Base-by-base conservation (phyloP, 345 rosid genomes). In the Aquilaria yunnanensis region DNA sequence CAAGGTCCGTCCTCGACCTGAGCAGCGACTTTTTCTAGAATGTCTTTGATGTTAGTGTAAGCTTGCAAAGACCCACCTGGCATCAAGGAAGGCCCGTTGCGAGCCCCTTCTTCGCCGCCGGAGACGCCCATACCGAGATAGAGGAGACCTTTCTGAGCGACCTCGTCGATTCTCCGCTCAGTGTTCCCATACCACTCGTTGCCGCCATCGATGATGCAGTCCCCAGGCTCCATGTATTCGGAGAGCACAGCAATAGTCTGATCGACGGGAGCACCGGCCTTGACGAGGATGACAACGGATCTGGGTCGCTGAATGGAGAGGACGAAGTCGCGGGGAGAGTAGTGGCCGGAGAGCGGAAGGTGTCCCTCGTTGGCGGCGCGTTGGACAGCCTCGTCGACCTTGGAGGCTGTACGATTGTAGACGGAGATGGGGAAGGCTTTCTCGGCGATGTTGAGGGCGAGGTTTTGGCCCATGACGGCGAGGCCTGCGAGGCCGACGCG, bases 1-100 rank as follows among this genome's bases (percentile, higher is more conserved):
- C 98, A 93, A 33, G 98, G 97, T 1, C 97, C 98, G n/a, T 93
- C 98, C 12, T 93, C 97, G 10, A 93, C 97, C 64, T 93, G 98
- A 2, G 98, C 97, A 5, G 97, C 97, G 1, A 93, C 96, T 69
- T 83, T 93, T 62, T 64, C 78, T 33, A 93, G 64, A 2, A 93
- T 72, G 43, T 90, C 94, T 48, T 78, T 75, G 9, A 93, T 67
- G 62, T 93, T 93, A 2, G 83, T 71, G 57, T 93, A 93, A 0
- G 97, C 97, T 67, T 88, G 57, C 10, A 68, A 74, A 1, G 97
- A 90, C 3, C 98, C 98, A 12, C 98, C 98, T 0, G 98, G 98
- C 98, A 93, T 93, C 31, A 93, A 61, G 4, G 98, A 93, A 0
- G 98, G 98, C 11, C 98, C 97, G 10, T 83, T 31, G 10, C 98